Base-by-base conservation (phyloP, 2,329 filamentous ascomycete species). In the Colletotrichum falcatum region DNA sequence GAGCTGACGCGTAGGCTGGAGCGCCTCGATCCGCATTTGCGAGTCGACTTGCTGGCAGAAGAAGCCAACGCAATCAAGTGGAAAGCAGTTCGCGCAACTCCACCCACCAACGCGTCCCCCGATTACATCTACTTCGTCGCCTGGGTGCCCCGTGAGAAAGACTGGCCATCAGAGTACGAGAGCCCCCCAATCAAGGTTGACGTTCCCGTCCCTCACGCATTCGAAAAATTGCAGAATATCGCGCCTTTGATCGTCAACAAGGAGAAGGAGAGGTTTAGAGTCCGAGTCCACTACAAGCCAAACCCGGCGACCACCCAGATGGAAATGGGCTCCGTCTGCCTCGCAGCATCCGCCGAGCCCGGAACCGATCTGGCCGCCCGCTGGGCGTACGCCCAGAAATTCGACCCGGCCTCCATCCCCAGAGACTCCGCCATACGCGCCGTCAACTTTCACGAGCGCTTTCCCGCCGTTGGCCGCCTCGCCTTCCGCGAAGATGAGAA, bases 341-440 rank as follows among this genome's bases (percentile, higher is more conserved):
- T 35, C 26, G 35, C 60, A 37, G 46, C 46, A 9, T 20, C 16
- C 14, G 33, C 56, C 16, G 7, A 11, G 2, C 16, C 54, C 18
- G 42, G 11, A 35, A 54, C 44, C 28, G 59, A 44, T 14, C 35
- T 42, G 12, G 63, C 23, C 14, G 20, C 23, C 14, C 64, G 64
- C n/a, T 66, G 64, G 64, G 28, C 46, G 4, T 66, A 66, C 11
- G 14, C 46, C 37, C 64, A 53, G 26, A 42, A 66, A 26, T 66
- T 66, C 33, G 28, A 42, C 14, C 26, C 37, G 33, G 18, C 55
- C 26, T 48, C 18, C 16, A 44, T 53, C 23, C 53, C 33, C 53
- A 23, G n/a, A 33, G 30, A 55, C 53, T 37, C 53, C 0, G 30
- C 28, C 18, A 11, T 55, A 3, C 53, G 53, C 28, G 11, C 3